These are phyloP conservation scores for Hymenochaete sp. DNA, from an alignment of 1,284 basidiomycete species.

Conservation along the genomic window DNA sequence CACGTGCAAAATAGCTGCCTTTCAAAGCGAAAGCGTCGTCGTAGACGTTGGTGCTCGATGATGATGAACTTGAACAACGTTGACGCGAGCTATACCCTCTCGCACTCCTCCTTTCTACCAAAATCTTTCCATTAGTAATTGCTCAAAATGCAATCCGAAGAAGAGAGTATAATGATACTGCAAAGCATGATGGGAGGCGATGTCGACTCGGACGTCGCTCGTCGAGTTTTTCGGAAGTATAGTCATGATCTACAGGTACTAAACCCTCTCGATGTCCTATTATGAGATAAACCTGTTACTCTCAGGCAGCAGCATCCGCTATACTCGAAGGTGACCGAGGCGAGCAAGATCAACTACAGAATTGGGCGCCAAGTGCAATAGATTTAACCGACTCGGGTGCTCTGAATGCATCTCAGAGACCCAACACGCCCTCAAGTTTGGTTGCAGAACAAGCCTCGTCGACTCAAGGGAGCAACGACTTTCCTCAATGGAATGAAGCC, in stretches of 20 bases:
- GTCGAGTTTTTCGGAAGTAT: conserved; percentile 45
- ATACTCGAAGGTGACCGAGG: conserved; percentile 46
- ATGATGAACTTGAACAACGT: too few species aligned
- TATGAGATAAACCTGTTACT: conserved; percentile 47
- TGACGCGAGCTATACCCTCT: too few species aligned
- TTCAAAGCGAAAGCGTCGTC: too few species aligned
- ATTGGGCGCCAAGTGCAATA: not conserved
- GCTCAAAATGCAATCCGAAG: conserved; percentile 6
- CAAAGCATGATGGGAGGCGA: conserved; percentile 32
- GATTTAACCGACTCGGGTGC: not conserved
- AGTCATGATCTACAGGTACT: too few species aligned
- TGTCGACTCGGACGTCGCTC: conserved; percentile 38
- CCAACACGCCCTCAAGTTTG: conserved; percentile 10
- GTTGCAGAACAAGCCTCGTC: not conserved
- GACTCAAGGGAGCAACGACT: conserved; percentile 20
- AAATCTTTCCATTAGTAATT: not conserved
- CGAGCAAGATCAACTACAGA: conserved; percentile 21
- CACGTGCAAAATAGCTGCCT: too few species aligned
- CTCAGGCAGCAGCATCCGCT: conserved; percentile 53
- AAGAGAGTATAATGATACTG: conserved; percentile 30
- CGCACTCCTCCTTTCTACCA: too few species aligned
- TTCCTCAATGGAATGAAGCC: conserved; percentile 33
- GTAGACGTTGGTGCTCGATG: too few species aligned
- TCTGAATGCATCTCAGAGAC: conserved; percentile 17
- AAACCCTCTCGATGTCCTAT: conserved; percentile 44